Base-by-base conservation (phyloP, 495 filamentous ascomycete genomes). In the Trichoderma erinaceum region DNA sequence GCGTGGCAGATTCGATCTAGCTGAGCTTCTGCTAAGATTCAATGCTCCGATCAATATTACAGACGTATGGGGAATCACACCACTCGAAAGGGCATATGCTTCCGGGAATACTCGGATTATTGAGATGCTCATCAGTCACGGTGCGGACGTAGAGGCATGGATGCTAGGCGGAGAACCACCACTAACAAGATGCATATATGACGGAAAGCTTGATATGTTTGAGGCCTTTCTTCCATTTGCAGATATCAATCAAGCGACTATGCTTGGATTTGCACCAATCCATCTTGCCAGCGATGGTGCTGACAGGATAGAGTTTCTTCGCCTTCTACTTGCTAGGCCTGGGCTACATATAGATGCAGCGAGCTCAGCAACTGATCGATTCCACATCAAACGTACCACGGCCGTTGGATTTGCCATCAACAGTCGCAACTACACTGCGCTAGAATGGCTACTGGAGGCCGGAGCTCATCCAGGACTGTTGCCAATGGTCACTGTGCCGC, bases 141-240 rank as follows among this genome's bases (percentile, higher is more conserved):
- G 52, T 29, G 52, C 52, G 3, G 52, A 61, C 23, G 52, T n/a
- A 27, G 23, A 61, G 10, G 52, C 52, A 16, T 61, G 52, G 52
- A 61, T 61, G 52, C n/a, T 61, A 23, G 52, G 52, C 15, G 52
- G 52, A 61, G 52, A 61, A 23, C 52, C 52, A 61, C 52, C 52
- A 1, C 27, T 61, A 23, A 23, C 52, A 27, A 61, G 27, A 29
- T 61, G 52, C 23, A 61, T 61, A 61, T 61, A 13, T 13, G 52
- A 61, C 27, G 52, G 52, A 4, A 27, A 32, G 10, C 52, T 61
- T 1, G 52, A 61, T n/a, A 61, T 61, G 52, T 61, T 61, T 23
- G 29, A 29, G 27, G 52, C 27, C 15, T 61, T 61, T 29, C 52
- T 61, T 10, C 52, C 52, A 29, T 61, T 61, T 32, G 52, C 52